Conservation (phyloP, 345 rosid genomes). For the Pistacia vera region DNA sequence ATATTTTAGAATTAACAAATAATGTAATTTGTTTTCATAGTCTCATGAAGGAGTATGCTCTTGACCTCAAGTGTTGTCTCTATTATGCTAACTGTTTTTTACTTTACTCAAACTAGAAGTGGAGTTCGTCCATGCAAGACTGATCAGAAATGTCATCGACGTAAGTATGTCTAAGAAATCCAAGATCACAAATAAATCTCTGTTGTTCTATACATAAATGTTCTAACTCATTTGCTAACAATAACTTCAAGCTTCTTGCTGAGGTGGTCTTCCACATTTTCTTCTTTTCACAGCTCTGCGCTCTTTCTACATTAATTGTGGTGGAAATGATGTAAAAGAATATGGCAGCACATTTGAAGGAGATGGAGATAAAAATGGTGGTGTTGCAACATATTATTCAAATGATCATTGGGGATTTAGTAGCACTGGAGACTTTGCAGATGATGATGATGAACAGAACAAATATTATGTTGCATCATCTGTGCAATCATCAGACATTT, state of each 20-base stretch:
- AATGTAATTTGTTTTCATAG: neutral
- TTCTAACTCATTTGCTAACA: too few species aligned
- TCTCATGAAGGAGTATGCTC: neutral
- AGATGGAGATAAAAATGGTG: slow-evolving; percentile 27
- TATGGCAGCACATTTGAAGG: slow-evolving; percentile 28
- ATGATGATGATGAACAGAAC: slow-evolving; percentile 27
- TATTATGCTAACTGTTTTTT: neutral
- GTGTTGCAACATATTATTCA: slow-evolving; percentile 27
- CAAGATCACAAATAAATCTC: too few species aligned
- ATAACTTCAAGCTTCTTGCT: neutral
- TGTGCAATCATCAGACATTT: slow-evolving; percentile 17
- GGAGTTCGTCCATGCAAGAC: slow-evolving; percentile 56
- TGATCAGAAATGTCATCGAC: slow-evolving; percentile 49
- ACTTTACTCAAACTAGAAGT: slow-evolving; percentile 26
- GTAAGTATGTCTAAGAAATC: slow-evolving; percentile 42
- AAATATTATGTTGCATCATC: slow-evolving; percentile 15
- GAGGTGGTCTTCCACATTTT: neutral
- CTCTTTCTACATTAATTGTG: slow-evolving; percentile 42
- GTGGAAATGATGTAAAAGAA: slow-evolving; percentile 38
- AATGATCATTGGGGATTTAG: slow-evolving; percentile 42
- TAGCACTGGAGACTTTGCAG: slow-evolving; percentile 49
- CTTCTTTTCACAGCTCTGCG: slow-evolving; percentile 32
- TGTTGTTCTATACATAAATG: too few species aligned
- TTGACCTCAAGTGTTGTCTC: neutral
- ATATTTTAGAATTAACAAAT: neutral